Base-by-base conservation (phyloP, 108 stramenopile species). In the Skeletonema tropicum region DNA sequence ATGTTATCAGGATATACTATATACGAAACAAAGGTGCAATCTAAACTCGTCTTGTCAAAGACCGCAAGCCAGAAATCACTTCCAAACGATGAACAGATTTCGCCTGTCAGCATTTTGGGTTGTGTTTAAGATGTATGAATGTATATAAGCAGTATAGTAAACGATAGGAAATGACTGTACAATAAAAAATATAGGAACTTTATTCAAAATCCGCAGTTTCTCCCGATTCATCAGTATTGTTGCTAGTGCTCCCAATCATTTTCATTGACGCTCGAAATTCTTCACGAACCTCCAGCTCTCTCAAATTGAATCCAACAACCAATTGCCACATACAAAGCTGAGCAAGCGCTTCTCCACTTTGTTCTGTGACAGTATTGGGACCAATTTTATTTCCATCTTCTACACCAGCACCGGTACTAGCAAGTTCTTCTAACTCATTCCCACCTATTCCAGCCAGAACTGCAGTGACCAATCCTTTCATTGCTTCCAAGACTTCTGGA, bases 301-400 rank as follows among this genome's bases (percentile, higher is more conserved):
- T 70, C 23, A 98, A 83, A 80, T 95, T 96, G 85, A 94, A 98
- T 14, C 98, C 98, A 33, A 97, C 90, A 11, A 91, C 97, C 33
- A 98, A 88, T 80, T 98, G 98, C 98, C 98, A 98, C 98, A 98
- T 97, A 75, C 97, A 97, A n/a, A 98, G 77, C 76, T 97, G 97
- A 8, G 96, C 96, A 90, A 98, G 90, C 45, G 94, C 91, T 68
- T 91, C 91, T 5, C 94, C 90, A 55, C 90, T 93, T 71, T 97
- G 97, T 69, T 98, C 96, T 6, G 96, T 96, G 6, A 96, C 82
- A 5, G 95, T 96, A 59, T 90, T 80, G 25, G 92, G 85, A 17
- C 80, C 83, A 61, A 94, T 89, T 55, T 87, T 84, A 59, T 62
- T 79, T 33, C 80, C 83, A 57, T 82, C 86, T 19, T 59, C 58